A percentile compares a stretch with the other conserved stretches of the same genome.
Conservation (phyloP, 2,329 filamentous ascomycete genomes). For the Coleophoma crateriformis region DNA sequence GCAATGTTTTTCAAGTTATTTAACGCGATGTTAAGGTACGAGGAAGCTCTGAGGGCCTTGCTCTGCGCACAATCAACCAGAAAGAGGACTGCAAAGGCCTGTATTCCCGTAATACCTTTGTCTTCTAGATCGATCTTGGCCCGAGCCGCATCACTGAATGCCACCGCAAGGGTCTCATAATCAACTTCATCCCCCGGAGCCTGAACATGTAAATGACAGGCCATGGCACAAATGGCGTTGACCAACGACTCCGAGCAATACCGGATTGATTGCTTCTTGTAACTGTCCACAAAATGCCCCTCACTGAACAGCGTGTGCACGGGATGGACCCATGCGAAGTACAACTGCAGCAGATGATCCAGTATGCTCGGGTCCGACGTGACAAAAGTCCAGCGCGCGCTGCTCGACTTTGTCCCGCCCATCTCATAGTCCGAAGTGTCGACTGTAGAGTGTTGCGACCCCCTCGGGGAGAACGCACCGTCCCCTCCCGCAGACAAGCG, state of each 20-base stretch:
- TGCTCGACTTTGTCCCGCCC: conserved; percentile 5
- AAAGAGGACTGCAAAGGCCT: conserved; percentile 26
- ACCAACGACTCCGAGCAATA: conserved; percentile 25
- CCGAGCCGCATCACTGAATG: conserved; percentile 21
- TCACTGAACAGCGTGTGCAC: conserved; percentile 28
- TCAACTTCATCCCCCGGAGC: conserved; percentile 15
- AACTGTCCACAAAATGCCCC: conserved; percentile 22
- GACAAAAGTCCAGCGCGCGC: conserved; percentile 21
- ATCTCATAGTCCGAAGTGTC: conserved; percentile 21
- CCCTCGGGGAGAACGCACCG: conserved; percentile 16
- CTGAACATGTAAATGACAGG: conserved; percentile 22
- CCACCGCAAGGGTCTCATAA: conserved; percentile 16
- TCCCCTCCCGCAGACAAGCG: conserved; percentile 14
- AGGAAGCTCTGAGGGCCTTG: conserved; percentile 19
- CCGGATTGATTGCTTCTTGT: conserved; percentile 9
- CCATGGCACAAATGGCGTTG: conserved; percentile 28
- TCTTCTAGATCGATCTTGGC: conserved; percentile 16
- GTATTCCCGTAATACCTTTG: conserved; percentile 19
- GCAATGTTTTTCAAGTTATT: conserved; percentile 12
- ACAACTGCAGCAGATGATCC: conserved; percentile 26
- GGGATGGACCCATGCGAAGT: conserved; percentile 29
- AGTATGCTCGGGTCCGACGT: conserved; percentile 17
- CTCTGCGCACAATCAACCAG: conserved; percentile 21
- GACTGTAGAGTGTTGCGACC: conserved; percentile 18
- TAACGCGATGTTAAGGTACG: conserved; percentile 23